A percentile compares a stretch with the other conserved stretches of the same genome.
Conservation (phyloP, 768 basidiomycete genomes). For the Russula griseocarnosa region DNA sequence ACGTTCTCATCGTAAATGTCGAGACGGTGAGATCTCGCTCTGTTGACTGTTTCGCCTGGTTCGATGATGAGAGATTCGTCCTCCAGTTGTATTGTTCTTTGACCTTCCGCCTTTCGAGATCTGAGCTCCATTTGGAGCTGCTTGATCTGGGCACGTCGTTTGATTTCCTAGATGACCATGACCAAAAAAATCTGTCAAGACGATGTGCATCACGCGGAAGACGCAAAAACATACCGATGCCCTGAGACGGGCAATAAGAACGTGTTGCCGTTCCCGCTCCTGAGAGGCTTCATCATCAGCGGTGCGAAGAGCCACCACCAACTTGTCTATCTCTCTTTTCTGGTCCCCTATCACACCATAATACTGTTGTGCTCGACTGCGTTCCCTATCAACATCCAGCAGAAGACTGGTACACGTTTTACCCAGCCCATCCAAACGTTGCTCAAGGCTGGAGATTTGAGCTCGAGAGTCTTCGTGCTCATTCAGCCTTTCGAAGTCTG, state of each 20-base stretch:
- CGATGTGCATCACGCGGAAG: background rate
- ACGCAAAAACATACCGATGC: conserved; percentile 9
- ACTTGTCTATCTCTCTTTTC: conserved; percentile 1
- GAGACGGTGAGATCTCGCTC: conserved; percentile 16
- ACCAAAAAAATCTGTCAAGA: background rate
- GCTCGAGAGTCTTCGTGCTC: background rate
- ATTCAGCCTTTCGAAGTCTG: conserved; percentile 1
- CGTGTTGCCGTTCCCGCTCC: conserved; percentile 1
- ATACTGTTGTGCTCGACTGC: background rate
- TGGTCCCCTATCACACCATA: background rate
- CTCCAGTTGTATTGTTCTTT: background rate
- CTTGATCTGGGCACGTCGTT: conserved; percentile 19
- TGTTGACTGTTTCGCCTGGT: background rate
- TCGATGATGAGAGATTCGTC: conserved; percentile 19
- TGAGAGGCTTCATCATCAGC: background rate
- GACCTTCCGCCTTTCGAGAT: background rate
- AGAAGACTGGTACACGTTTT: background rate
- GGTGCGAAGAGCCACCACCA: background rate
- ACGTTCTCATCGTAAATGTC: conserved; percentile 4
- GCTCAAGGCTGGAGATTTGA: background rate
- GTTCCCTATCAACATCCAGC: background rate
- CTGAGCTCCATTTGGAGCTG: conserved; percentile 12
- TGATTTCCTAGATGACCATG: conserved; percentile 5
- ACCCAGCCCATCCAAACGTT: background rate
- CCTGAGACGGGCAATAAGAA: conserved; percentile 11